Evolutionary conservation across 2,329 filamentous ascomycete genomes (phyloP).

Genomic region (Fusarium verrucosum): DNA sequence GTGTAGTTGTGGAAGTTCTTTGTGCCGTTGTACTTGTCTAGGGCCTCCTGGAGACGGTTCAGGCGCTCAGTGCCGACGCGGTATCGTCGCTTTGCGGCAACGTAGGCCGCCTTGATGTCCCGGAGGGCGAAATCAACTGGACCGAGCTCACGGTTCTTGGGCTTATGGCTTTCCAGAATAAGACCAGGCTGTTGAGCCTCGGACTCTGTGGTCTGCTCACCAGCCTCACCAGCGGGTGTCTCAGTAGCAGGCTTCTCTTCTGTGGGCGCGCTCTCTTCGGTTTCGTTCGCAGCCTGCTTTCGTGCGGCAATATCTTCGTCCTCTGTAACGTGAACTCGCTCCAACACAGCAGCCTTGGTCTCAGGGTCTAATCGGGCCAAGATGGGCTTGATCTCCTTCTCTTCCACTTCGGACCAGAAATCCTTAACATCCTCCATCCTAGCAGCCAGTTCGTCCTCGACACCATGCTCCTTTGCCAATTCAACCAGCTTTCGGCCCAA

Average conservation of each 20-base stretch:
- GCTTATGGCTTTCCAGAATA: conserved; percentile 47
- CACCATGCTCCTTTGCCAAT: conserved; percentile 75
- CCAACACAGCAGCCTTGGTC: conserved; percentile 69
- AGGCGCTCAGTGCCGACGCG: conserved; percentile 79
- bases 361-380: conserved; percentile 70
- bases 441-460: conserved; percentile 72
- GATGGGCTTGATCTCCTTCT: conserved; percentile 79
- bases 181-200: conserved; percentile 38
- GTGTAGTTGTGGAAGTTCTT: conserved; percentile 98
- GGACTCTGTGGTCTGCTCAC: conserved; percentile 30
- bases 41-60: conserved; percentile 76
- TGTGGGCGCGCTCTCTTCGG: conserved; percentile 26
- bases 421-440: conserved; percentile 79
- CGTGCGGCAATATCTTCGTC: conserved; percentile 42
- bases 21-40: conserved; percentile 82
- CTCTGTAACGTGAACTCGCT: conserved; percentile 62
- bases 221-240: conserved; percentile 21
- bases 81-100: conserved; percentile 84
- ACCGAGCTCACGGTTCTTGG: conserved; percentile 54
- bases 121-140: conserved; percentile 73
- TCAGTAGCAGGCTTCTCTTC: conserved; percentile 41
- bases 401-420: conserved; percentile 87
- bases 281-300: conserved; percentile 32
- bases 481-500: conserved; percentile 86
- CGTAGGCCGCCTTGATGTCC: conserved; percentile 82